Base-by-base conservation (phyloP, 345 rosid genomes). In the Corchorus capsularis region DNA sequence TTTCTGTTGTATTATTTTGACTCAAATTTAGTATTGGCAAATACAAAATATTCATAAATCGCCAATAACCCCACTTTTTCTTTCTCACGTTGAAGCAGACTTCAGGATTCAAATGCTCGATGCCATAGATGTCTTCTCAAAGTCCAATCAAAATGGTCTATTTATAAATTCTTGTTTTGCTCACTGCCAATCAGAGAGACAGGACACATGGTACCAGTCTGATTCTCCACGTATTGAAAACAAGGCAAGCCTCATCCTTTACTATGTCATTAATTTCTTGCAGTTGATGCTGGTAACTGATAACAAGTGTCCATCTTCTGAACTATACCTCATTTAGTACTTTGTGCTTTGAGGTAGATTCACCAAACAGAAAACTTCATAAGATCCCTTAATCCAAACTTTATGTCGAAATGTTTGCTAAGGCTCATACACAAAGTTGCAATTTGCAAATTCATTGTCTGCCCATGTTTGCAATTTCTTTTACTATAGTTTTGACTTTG, bases 141-240 rank as follows among this genome's bases (percentile, higher is more conserved):
- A 52, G 75, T 86, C 92, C 6, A 75, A 67, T 60, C 82, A 83
- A 63, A 91, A 89, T 61, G 99, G 99, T 32, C 49, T 92, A 60
- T 95, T 93, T 84, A 87, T 93, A 79, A 95, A 95, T 79, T 95
- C 98, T 15, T 95, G 97, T 71, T 95, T 93, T 46, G 92, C 98
- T 5, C 99, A 95, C 74, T 93, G 98, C 86, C 98, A 95, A 71
- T 83, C 96, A 0, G 97, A 93, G 83, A 85, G 85, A 73, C 97
- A 92, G 37, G 98, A 92, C 65, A 90, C 98, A 17, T 95, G 98
- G 99, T 86, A 87, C 63, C 91, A 90, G n/a, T 80, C 82, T 43
- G 86, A 89, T 84, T 92, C 98, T 82, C 99, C 97, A 22, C 79
- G 68, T 19, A 61, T 93, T 20, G 71, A 76, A 43, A 84, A 84